Conservation (phyloP, 352 stramenopile genomes). For the Pythium apleroticum region DNA sequence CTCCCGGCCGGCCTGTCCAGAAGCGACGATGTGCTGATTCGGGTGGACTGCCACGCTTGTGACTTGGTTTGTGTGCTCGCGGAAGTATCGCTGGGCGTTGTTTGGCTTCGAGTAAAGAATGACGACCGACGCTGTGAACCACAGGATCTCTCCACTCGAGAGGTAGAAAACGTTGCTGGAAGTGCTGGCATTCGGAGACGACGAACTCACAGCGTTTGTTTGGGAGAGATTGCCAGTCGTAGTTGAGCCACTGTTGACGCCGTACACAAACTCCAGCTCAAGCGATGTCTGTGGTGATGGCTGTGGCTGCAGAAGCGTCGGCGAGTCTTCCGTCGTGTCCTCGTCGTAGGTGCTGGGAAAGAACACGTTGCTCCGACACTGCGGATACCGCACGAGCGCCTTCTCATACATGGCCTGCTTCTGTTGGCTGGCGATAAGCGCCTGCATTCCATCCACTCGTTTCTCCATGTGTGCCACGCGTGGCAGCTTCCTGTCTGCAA, state of each 20-base stretch:
- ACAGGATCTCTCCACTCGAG: slow-evolving; percentile 57
- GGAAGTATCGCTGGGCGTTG: slow-evolving; percentile 58
- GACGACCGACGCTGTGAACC: slow-evolving; percentile 58
- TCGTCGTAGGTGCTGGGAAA: slow-evolving; percentile 52
- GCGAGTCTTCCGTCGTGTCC: slow-evolving; percentile 5
- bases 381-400: slow-evolving; percentile 57
- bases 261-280: slow-evolving; percentile 64
- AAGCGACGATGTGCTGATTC: slow-evolving; percentile 60
- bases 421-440: slow-evolving; percentile 46
- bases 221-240: slow-evolving; percentile 19
- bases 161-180: slow-evolving; percentile 58
- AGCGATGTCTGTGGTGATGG: slow-evolving; percentile 38
- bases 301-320: slow-evolving; percentile 8
- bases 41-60: slow-evolving; percentile 56
- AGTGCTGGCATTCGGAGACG: slow-evolving; percentile 33
- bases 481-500: slow-evolving; percentile 63
- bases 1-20: slow-evolving; percentile 54
- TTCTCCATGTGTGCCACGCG: slow-evolving; percentile 75
- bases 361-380: slow-evolving; percentile 71
- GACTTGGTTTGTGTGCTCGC: slow-evolving; percentile 61
- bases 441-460: slow-evolving; percentile 38
- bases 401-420: slow-evolving; percentile 67
- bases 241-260: slow-evolving; percentile 42
- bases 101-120: slow-evolving; percentile 55
- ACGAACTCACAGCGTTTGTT: slow-evolving; percentile 15